Percentiles rank a stretch among this genome's conserved stretches.
These are phyloP conservation scores for Cytospora chrysosperma DNA, from an alignment of 2,329 filamentous ascomycete species.

Conservation along the genomic window DNA sequence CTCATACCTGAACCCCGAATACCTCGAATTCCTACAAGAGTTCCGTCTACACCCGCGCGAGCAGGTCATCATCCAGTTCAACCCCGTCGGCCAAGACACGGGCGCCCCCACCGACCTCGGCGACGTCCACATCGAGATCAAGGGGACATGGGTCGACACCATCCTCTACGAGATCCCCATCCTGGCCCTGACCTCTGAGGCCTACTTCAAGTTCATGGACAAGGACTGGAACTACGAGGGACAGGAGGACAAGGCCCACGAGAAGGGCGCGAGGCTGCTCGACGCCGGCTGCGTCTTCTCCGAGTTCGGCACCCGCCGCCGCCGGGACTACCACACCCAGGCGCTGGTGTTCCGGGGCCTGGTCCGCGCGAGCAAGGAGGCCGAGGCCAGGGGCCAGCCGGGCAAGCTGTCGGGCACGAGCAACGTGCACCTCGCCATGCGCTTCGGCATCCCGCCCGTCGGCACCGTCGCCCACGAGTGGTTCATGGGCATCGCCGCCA, in stretches of 20 bases:
- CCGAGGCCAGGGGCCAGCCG: constrained; percentile 58
- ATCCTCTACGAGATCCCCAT: constrained; percentile 98
- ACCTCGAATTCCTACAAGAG: constrained; percentile 76
- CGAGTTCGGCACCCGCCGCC: constrained; percentile 87
- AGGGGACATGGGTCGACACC: constrained; percentile 87
- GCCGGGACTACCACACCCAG: constrained; percentile 93
- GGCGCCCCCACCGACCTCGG: constrained; percentile 67
- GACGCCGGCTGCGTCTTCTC: constrained; percentile 85
- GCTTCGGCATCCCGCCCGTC: constrained; percentile 78
- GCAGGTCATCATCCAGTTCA: constrained; percentile 73
- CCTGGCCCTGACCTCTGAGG: constrained; percentile 86
- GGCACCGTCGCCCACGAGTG: constrained; percentile 95
- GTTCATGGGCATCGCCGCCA: constrained; percentile 98
- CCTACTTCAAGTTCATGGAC: constrained; percentile 97
- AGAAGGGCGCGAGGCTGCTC: constrained; percentile 76
- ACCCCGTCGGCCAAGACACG: constrained; percentile 52
- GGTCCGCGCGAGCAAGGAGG: constrained; percentile 73
- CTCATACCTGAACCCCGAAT: constrained; percentile 73
- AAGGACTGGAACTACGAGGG: constrained; percentile 86
- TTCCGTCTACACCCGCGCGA: constrained; percentile 80
- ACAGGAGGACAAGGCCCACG: constrained; percentile 80
- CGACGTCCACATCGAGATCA: constrained; percentile 72
- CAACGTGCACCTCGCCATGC: constrained; percentile 96
- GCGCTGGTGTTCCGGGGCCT: constrained; percentile 87
- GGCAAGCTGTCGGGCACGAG: constrained; percentile 86